A percentile compares a stretch with the other conserved stretches of the same genome.
phyloP scores from a whole-genome alignment of 179 eudicot species.

The Carnegiea gigantea region DNA sequence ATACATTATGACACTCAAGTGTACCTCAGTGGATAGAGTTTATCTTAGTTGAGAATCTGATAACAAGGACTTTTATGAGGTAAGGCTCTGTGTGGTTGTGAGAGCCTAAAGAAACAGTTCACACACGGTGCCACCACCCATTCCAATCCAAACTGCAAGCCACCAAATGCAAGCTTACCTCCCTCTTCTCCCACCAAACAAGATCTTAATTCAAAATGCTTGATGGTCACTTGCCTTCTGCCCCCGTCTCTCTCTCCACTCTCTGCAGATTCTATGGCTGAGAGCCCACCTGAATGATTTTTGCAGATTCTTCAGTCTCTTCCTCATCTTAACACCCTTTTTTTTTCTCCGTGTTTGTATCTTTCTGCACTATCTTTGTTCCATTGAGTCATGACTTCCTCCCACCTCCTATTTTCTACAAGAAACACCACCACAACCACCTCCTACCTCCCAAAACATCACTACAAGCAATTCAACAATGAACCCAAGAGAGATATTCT shows the following conservation, averaged over 20 bases:
- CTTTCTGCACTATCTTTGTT: neutral
- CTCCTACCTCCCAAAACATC: slow-evolving; percentile 20
- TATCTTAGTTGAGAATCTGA: slow-evolving; percentile 25
- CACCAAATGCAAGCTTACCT: slow-evolving; percentile 43
- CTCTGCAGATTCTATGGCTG: slow-evolving; percentile 57
- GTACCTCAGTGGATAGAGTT: slow-evolving; percentile 27
- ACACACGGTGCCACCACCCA: slow-evolving; percentile 43
- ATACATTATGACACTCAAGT: neutral
- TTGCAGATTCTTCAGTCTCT: slow-evolving; percentile 26
- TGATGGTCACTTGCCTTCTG: slow-evolving; percentile 24
- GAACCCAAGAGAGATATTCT: slow-evolving; percentile 19
- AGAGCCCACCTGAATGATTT: slow-evolving; percentile 42
- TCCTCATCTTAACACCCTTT: neutral
- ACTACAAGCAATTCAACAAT: slow-evolving; percentile 19
- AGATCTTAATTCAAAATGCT: slow-evolving; percentile 21
- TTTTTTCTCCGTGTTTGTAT: neutral
- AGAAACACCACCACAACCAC: slow-evolving; percentile 40
- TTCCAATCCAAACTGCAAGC: slow-evolving; percentile 31
- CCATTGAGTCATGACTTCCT: slow-evolving; percentile 52
- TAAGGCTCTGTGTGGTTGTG: slow-evolving; percentile 32
- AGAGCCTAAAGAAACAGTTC: slow-evolving; percentile 8
- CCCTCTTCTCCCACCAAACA: slow-evolving; percentile 31
- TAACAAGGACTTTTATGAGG: slow-evolving; percentile 27
- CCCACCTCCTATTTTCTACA: slow-evolving; percentile 53
- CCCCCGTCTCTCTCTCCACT: slow-evolving; percentile 12